Base-by-base conservation (phyloP, 495 filamentous ascomycete genomes). In the Elasticomyces elasticus region DNA sequence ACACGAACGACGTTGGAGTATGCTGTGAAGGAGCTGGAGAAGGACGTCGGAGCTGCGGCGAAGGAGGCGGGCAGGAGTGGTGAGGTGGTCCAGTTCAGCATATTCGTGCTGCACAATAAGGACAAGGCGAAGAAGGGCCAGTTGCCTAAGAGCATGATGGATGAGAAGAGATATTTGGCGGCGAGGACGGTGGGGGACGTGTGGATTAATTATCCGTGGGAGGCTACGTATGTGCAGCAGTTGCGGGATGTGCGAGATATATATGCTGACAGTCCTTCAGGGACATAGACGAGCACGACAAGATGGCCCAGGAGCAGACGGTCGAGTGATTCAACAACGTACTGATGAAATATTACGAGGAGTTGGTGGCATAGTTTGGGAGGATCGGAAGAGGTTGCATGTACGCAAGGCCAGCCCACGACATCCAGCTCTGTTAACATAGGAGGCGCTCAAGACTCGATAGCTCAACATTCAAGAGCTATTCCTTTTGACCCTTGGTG, bases 151-250 rank as follows among this genome's bases (percentile, higher is more conserved):
- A 81, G 86, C 12, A 87, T 95, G 81, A 76, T 88, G 64, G 72
- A 77, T 20, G 72, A 85, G 52, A 77, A 79, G 24, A 75, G 83
- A 61, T 99, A 99, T 71, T 68, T 88, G 52, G 92, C 92, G 22
- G 86, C 92, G 13, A 74, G 83, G 62, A 96, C 92, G 27, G 87
- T 91, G 20, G 78, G 77, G 22, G 91, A 99, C 73, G 83, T 88
- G 51, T 99, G 92, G 92, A 96, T 96, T 66, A 92, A 87, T 75
- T 99, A 99, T 70, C 92, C 92, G n/a, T 98, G 92, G 92, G 92
- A 98, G 72, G 92, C 94, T 38, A 86, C 73, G 72, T 86, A 96
- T 69, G 96, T 97, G 4, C 3, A n/a, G n/a, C n/a, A n/a, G n/a
- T 5, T 40, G 13, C 2, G 4, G 35, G 12, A 13, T 12, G 4